Conservation (phyloP, 2,329 filamentous ascomycete species). For the Huntiella abstrusa region DNA sequence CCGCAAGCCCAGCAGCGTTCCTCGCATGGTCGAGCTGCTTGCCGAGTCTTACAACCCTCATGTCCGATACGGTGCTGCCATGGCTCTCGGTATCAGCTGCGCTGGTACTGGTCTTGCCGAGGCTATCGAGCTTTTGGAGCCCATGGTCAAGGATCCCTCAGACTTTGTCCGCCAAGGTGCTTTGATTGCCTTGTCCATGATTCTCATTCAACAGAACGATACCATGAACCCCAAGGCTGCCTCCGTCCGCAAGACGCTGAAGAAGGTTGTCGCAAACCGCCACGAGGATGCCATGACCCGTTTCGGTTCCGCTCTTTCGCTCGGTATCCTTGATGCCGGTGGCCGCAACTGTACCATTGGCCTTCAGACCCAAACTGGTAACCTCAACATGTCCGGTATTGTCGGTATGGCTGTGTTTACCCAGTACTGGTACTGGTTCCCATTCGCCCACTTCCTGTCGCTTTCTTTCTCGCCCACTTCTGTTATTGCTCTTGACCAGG, state of each 20-base stretch:
- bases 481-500: slow-evolving; percentile 84
- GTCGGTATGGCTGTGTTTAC: slow-evolving; percentile 97
- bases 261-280: slow-evolving; percentile 83
- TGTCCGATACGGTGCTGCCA: slow-evolving; percentile 90
- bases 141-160: slow-evolving; percentile 98
- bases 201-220: slow-evolving; percentile 98
- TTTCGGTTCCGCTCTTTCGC: slow-evolving; percentile 80
- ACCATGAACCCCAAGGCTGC: slow-evolving; percentile 94
- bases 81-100: slow-evolving; percentile 96
- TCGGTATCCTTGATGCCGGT: slow-evolving; percentile 95
- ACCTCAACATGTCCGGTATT: slow-evolving; percentile 95
- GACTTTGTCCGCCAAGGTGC: slow-evolving; percentile 97
- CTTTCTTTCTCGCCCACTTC: slow-evolving; percentile 93
- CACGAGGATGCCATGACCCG: slow-evolving; percentile 99
- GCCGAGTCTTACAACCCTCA: slow-evolving; percentile 98
- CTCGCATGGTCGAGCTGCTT: slow-evolving; percentile 94
- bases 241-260: slow-evolving; percentile 75
- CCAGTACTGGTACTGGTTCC: slow-evolving; percentile 99
- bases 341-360: slow-evolving; percentile 97
- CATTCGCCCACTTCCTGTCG: slow-evolving; percentile 90
- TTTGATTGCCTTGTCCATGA: slow-evolving; percentile 87
- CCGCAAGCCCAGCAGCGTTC: slow-evolving; percentile 90
- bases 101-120: slow-evolving; percentile 91
- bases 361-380: slow-evolving; percentile 91
- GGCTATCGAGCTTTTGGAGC: slow-evolving; percentile 88